A percentile compares a stretch with the other conserved stretches of the same genome.
Conservation (phyloP, 164 flowering plant species). For the grape (Vitis vinifera) region ASM3070453v1 NC_081818.1:27581501-27582000, state of each 20-base stretch:
- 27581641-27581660: constrained; percentile 63
- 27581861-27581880: constrained; percentile 67
- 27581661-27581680: background rate
- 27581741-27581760: constrained; percentile 6
- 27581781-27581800: constrained; percentile 34
- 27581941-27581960: background rate
- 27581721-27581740: background rate
- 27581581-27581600: constrained; percentile 39
- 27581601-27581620: constrained; percentile 57
- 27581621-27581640: constrained; percentile 40
- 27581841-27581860: constrained; percentile 69
- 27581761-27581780: constrained; percentile 46
- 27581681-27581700: background rate
- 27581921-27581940: background rate
- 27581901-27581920: constrained; percentile 53
- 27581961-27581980: background rate
- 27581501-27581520: constrained; percentile 73
- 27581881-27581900: constrained; percentile 78
- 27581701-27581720: no score
- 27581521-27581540: constrained; percentile 75
- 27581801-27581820: constrained; percentile 46
- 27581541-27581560: constrained; percentile 71
- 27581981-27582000: no score
- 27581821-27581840: constrained; percentile 68
- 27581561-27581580: constrained; percentile 38